These are phyloP conservation scores for Annulohypoxylon stygium DNA, from an alignment of 495 filamentous ascomycete species.

Conservation along the genomic window DNA sequence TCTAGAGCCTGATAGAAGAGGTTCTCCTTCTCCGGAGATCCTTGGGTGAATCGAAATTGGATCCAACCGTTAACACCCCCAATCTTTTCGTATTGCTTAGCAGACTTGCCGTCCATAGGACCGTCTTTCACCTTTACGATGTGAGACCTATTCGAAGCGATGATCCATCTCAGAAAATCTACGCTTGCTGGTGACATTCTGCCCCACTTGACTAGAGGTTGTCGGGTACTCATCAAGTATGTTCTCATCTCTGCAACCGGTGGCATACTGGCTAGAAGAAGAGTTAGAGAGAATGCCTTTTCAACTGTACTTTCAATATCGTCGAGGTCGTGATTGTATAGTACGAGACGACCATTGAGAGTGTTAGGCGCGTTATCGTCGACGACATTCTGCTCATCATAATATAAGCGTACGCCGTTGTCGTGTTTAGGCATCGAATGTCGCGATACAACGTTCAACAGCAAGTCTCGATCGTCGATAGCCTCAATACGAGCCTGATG, in stretches of 20 bases:
- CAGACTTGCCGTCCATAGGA: constrained; percentile 29
- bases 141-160: constrained; percentile 89
- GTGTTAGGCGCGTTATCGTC: background rate
- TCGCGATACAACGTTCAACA: constrained; percentile 32
- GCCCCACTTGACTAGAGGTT: constrained; percentile 69
- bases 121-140: constrained; percentile 72
- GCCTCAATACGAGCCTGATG: constrained; percentile 43
- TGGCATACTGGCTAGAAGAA: constrained; percentile 77
- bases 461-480: background rate
- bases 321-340: constrained; percentile 54
- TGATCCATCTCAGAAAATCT: constrained; percentile 85
- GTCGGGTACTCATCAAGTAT: constrained; percentile 65
- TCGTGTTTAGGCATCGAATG: constrained; percentile 22
- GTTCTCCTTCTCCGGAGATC: constrained; percentile 89
- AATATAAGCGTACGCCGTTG: background rate
- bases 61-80: constrained; percentile 75
- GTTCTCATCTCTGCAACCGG: constrained; percentile 70
- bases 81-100: constrained; percentile 65
- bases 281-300: constrained; percentile 69
- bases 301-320: constrained; percentile 37
- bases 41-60: constrained; percentile 91
- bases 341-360: constrained; percentile 44
- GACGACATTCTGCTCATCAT: background rate
- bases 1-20: constrained; percentile 78
- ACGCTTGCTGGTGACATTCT: constrained; percentile 75